A percentile compares a stretch with the other conserved stretches of the same genome.
phyloP scores from a whole-genome alignment of 2,329 filamentous ascomycete species.

The Aspergillus carbonarius region DNA sequence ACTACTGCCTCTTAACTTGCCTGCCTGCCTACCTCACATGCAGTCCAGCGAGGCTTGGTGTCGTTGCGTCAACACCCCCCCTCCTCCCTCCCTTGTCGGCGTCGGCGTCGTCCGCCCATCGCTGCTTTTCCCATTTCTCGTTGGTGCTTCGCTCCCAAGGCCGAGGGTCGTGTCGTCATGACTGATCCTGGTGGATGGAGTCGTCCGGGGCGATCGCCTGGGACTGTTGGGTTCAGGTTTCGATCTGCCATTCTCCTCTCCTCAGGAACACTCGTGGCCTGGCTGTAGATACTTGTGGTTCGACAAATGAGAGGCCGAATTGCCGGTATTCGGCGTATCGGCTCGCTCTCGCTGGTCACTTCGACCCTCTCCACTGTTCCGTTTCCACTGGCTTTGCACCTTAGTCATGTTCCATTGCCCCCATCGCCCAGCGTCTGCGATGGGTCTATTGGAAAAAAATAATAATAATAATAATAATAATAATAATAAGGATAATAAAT shows the following conservation, averaged over 20 bases:
- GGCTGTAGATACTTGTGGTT: background rate
- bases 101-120: background rate
- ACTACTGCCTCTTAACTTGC: background rate
- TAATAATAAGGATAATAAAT: no score
- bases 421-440: background rate
- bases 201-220: conserved; percentile 9
- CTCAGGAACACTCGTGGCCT: conserved; percentile 13
- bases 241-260: conserved; percentile 1
- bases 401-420: background rate
- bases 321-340: conserved; percentile 6
- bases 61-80: background rate
- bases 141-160: background rate
- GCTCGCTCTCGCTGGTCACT: background rate
- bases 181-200: conserved; percentile 8
- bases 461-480: no score
- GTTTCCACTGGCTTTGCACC: background rate
- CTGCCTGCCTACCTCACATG: background rate
- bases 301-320: conserved; percentile 5
- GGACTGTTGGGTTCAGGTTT: conserved; percentile 5
- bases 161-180: conserved; percentile 20
- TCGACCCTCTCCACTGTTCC: conserved; percentile 6
- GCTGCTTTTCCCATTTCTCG: background rate
- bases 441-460: background rate
- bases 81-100: background rate
- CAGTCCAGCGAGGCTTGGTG: conserved; percentile 5